Evolutionary conservation across 768 basidiomycete genomes (phyloP).

Genomic region (Pisolithus microcarpus): DNA sequence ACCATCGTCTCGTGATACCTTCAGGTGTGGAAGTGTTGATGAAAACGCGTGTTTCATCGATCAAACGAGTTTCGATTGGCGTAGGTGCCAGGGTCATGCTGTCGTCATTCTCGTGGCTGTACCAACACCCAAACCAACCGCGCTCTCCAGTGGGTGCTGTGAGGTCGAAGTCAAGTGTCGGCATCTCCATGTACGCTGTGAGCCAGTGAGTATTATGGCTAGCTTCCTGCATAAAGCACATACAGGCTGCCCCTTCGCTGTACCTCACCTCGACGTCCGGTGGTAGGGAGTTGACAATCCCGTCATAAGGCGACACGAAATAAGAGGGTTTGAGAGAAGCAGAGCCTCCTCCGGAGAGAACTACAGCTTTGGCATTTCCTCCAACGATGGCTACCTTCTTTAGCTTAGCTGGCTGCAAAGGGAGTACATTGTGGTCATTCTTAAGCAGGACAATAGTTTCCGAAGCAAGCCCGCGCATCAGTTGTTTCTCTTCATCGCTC

Average conservation of each 20-base stretch:
- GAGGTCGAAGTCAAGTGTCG: constrained; percentile 63
- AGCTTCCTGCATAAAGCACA: constrained; percentile 7
- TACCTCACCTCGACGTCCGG: constrained; percentile 49
- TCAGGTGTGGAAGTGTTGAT: constrained; percentile 49
- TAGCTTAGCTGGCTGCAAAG: constrained; percentile 33
- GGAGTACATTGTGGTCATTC: constrained; percentile 45
- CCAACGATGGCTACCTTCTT: constrained; percentile 75
- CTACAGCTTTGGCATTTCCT: constrained; percentile 50
- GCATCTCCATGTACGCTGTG: constrained; percentile 57
- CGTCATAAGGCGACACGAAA: constrained; percentile 71
- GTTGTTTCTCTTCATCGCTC: constrained; percentile 49
- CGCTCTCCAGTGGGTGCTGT: constrained; percentile 50
- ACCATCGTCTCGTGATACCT: constrained; percentile 56
- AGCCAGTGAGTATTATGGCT: neutral
- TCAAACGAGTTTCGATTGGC: constrained; percentile 35
- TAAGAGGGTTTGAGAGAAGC: constrained; percentile 66
- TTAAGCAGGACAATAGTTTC: constrained; percentile 71
- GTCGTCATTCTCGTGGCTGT: constrained; percentile 49
- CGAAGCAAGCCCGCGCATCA: constrained; percentile 62
- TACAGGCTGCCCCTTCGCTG: constrained; percentile 64
- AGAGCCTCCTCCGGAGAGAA: constrained; percentile 74
- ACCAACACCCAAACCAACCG: constrained; percentile 64
- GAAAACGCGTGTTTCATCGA: constrained; percentile 64
- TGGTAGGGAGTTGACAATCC: constrained; percentile 54
- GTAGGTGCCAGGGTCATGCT: constrained; percentile 42